Evolutionary conservation across 2,329 filamentous ascomycete genomes (phyloP).

Genomic region (Colletotrichum tanaceti): DNA sequence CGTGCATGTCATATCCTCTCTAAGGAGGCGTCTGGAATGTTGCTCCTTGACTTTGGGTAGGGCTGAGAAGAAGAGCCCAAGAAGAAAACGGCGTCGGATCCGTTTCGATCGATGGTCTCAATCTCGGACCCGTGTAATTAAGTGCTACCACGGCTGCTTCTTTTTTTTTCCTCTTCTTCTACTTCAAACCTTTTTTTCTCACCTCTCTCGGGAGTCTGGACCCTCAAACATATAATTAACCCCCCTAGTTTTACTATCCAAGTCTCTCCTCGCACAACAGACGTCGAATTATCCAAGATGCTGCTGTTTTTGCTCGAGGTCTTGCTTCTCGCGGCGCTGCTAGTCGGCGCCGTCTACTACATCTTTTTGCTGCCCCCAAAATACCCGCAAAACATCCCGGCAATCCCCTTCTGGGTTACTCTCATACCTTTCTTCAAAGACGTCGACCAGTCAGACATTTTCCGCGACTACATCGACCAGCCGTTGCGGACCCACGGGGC

Average conservation of each 20-base stretch:
- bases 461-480: constrained; percentile 52
- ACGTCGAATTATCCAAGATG: constrained; percentile 15
- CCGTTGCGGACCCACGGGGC: constrained; percentile 56
- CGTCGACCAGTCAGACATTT: constrained; percentile 57
- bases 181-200: background rate
- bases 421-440: constrained; percentile 56
- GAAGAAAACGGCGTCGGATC: constrained; percentile 6
- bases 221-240: constrained; percentile 28
- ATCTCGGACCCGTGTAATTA: constrained; percentile 9
- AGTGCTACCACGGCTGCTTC: background rate
- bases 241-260: background rate
- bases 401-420: constrained; percentile 57
- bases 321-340: constrained; percentile 21
- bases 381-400: constrained; percentile 53
- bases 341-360: constrained; percentile 29
- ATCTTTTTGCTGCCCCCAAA: constrained; percentile 44
- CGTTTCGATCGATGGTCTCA: background rate
- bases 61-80: constrained; percentile 31
- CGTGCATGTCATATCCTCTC: constrained; percentile 11
- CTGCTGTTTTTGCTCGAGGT: constrained; percentile 24
- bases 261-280: background rate
- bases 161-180: background rate
- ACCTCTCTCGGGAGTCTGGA: background rate
- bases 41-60: constrained; percentile 2
- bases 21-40: background rate